Percentiles rank a stretch among this genome's conserved stretches.
Evolutionary conservation across 306 rosid genomes (phyloP).

Genomic region (Inga laurina): DNA sequence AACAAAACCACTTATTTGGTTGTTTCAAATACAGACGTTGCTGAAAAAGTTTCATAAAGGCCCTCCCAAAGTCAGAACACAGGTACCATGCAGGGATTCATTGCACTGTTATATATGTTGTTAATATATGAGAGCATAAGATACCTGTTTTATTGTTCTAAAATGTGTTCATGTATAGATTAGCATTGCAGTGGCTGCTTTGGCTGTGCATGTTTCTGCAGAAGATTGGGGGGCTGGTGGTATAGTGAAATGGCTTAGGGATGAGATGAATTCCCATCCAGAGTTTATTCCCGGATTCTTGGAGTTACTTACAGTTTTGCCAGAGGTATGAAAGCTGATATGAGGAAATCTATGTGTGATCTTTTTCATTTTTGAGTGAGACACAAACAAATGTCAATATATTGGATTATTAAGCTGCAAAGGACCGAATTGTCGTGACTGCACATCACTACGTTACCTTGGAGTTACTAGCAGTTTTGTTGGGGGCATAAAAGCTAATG

Average conservation of each 20-base stretch:
- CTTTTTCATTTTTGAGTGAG: neutral
- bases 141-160: constrained; percentile 24
- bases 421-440: neutral
- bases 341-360: constrained; percentile 14
- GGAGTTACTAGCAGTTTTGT: constrained; percentile 31
- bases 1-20: constrained; percentile 15
- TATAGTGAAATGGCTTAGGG: constrained; percentile 93
- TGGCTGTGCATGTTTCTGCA: constrained; percentile 97
- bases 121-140: constrained; percentile 19
- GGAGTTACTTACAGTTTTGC: constrained; percentile 97
- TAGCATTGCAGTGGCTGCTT: constrained; percentile 99
- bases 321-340: constrained; percentile 65
- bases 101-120: constrained; percentile 13
- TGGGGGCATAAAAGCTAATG: constrained; percentile 57
- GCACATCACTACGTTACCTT: constrained; percentile 2
- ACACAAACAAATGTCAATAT: neutral
- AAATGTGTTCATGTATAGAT: constrained; percentile 60
- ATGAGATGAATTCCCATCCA: constrained; percentile 95
- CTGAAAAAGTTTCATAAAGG: constrained; percentile 93
- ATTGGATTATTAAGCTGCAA: neutral
- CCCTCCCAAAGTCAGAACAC: constrained; percentile 96
- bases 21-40: constrained; percentile 73
- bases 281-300: constrained; percentile 96
- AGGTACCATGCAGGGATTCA: constrained; percentile 55
- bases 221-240: constrained; percentile 99